phyloP scores from a whole-genome alignment of 2,329 filamentous ascomycete genomes.

The Colletotrichum salicis region DNA sequence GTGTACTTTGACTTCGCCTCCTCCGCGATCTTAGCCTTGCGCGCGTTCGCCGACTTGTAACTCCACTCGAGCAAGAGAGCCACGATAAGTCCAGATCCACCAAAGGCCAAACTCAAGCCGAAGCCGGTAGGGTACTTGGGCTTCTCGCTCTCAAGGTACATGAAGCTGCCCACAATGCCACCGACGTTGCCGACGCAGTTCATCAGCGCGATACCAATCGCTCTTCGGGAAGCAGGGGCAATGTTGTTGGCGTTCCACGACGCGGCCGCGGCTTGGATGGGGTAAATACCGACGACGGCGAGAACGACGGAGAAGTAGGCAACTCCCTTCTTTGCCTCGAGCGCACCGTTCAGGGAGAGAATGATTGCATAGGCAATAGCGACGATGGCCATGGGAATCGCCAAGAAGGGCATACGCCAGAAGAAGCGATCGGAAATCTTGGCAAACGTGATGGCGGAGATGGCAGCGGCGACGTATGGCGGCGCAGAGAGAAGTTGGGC shows the following conservation, averaged over 20 bases:
- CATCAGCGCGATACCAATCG: slow-evolving; percentile 44
- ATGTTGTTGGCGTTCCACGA: slow-evolving; percentile 40
- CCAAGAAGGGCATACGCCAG: slow-evolving; percentile 63
- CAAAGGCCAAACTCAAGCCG: slow-evolving; percentile 47
- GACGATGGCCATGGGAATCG: slow-evolving; percentile 32
- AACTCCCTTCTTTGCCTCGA: slow-evolving; percentile 18
- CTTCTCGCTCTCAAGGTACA: slow-evolving; percentile 41
- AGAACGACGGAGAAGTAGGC: slow-evolving; percentile 36
- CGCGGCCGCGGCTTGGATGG: slow-evolving; percentile 31
- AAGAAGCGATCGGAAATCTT: slow-evolving; percentile 74
- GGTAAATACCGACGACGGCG: slow-evolving; percentile 35
- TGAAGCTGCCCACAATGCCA: slow-evolving; percentile 44
- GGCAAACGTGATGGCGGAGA: slow-evolving; percentile 71
- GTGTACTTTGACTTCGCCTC: slow-evolving; percentile 42
- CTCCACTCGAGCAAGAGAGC: slow-evolving; percentile 44
- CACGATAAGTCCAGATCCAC: slow-evolving; percentile 41
- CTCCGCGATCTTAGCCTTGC: slow-evolving; percentile 39
- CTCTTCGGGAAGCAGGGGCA: slow-evolving; percentile 39
- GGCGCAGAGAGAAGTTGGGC: slow-evolving; percentile 43
- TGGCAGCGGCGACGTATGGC: slow-evolving; percentile 39
- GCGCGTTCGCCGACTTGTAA: slow-evolving; percentile 42
- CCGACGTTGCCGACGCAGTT: slow-evolving; percentile 44
- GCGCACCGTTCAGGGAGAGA: slow-evolving; percentile 21
- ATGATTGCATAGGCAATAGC: slow-evolving; percentile 33
- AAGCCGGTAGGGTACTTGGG: slow-evolving; percentile 62